Base-by-base conservation (phyloP, 208 protist species). In the Acanthamoeba triangularis region DNA sequence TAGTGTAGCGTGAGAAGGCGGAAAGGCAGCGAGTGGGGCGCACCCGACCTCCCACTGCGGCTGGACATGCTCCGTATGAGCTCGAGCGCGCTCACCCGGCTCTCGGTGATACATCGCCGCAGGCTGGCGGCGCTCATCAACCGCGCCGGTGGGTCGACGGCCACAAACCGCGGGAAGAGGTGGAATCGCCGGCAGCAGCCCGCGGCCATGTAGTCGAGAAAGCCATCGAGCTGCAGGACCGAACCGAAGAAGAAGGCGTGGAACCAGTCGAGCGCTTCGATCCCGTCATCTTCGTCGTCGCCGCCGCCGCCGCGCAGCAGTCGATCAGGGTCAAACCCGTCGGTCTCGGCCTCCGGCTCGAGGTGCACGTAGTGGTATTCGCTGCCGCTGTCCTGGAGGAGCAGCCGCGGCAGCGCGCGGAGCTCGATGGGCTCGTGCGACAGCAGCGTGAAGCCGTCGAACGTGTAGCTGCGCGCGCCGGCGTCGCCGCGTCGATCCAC, bases 231-330 rank as follows among this genome's bases (percentile, higher is more conserved):
- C 33, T 90, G 52, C 20, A 90, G 82, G 16, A 90, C 47, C 13
- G 11, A 0, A 0, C 25, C 49, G 33, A 90, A 90, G 47, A 90
- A 65, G 82, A 67, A 90, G 33, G 0, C 20, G 52, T 90, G 82
- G 35, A 90, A 90, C 82, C 82, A 90, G 47, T 90, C 82, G 14
- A 90, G 28, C 47, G 76, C 76, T 0, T 85, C 65, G 65, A 72
- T 30, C 65, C 30, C 65, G n/a, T 72, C 65, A 10, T 35, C 61
- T 25, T 56, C 18, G 52, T 16, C 52, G 23, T 28, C 35, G 33
- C 69, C 35, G n/a, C 16, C 16, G 0, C 47, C 69, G 11, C 35
- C 72, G 72, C 37, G 37, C 37, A 41, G 23, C 13, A 25, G 28
- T 10, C 8, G 72, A 4, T 41, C 18, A 37, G 14, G 14, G 14